Evolutionary conservation across 768 basidiomycete genomes (phyloP), one percentile per base, ranked within the genome.

Genomic region (Pisolithus sp.): DNA sequence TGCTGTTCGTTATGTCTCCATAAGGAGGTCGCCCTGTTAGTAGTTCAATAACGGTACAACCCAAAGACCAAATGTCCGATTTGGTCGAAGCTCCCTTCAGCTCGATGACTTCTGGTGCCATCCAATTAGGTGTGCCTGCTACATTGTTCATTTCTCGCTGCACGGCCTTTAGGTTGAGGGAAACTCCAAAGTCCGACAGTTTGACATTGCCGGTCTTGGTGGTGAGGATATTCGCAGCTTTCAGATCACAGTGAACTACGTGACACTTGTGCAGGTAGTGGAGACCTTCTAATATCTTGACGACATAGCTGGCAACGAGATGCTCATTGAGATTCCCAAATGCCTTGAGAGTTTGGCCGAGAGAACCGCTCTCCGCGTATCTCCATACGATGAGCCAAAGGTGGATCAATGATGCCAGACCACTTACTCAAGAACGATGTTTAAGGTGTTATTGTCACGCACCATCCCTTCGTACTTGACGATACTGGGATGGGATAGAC

Each of bases 131-230:
- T 9, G 95, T 99, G 9, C 95, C 95, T 7, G 89, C 86, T 24
- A 92, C 87, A 59, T 88, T 89, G 64, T 89, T 85, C 59, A 82
- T 85, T 62, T 90, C 87, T 23, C 81, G 77, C 60, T 86, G 87
- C 79, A 98, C 83, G 0, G 93, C 93, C 44, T 90, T 83, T 61
- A 97, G 78, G 67, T 95, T 96, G 55, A 98, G 83, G 21, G 94
- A 97, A 13, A 98, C 95, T 43, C 95, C 95, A 67, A 99, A 97
- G 68, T 99, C 95, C 7, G 93, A 89, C 3, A 99, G 80, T 71
- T 98, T 98, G 63, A 96, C 86, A 62, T 98, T 96, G 40, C 94
- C 95, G 47, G 84, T 94, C 79, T 98, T 98, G 15, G 94, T 98
- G 13, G 90, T 93, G n/a, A 99, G 81, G 64, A 99, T 96, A 66